Conservation (phyloP, 345 rosid genomes). For the Kernera saxatilis region DNA sequence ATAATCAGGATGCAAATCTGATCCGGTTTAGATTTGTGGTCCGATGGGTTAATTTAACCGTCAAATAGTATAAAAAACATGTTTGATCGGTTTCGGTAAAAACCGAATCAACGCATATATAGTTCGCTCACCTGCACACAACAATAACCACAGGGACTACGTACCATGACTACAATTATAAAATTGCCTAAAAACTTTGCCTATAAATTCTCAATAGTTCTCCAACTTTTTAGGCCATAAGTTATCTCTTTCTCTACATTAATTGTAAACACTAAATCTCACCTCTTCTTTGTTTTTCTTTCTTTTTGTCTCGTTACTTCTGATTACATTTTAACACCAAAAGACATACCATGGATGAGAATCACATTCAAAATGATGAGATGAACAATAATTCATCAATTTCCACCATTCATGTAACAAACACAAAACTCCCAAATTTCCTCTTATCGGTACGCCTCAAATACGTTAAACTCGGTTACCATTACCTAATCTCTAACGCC, state of each 20-base stretch:
- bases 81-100: not conserved
- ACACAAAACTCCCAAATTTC: constrained; percentile 52
- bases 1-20: not conserved
- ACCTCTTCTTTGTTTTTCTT: not conserved
- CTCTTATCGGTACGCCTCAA: constrained; percentile 58
- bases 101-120: constrained; percentile 10
- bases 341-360: constrained; percentile 22
- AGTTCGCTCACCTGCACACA: constrained; percentile 27
- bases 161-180: not conserved
- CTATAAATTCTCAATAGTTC: constrained; percentile 15
- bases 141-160: constrained; percentile 16
- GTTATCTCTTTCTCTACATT: not conserved
- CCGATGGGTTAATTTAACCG: not conserved
- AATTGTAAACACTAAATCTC: not conserved
- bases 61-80: not conserved
- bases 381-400: not conserved
- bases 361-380: constrained; percentile 3
- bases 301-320: not conserved
- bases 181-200: constrained; percentile 1
- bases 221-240: constrained; percentile 13
- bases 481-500: constrained; percentile 63
- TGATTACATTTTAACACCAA: not conserved
- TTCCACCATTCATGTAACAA: constrained; percentile 17
- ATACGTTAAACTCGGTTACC: constrained; percentile 79
- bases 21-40: not conserved